Conservation (phyloP, 495 filamentous ascomycete genomes). For the Penicillium cataractarum region DNA sequence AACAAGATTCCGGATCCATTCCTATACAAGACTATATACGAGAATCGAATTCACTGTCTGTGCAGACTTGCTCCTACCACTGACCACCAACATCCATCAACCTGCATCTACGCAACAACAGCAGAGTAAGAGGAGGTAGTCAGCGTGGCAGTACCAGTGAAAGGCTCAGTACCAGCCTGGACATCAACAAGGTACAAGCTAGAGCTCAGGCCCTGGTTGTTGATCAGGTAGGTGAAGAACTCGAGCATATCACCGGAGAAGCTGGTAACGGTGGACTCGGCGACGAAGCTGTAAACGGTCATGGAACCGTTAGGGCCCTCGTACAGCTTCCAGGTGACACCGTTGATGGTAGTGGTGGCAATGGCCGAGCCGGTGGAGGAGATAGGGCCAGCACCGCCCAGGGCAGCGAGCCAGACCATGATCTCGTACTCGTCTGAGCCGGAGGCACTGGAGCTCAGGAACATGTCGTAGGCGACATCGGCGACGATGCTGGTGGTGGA, state of each 20-base stretch:
- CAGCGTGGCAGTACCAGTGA: slow-evolving; percentile 48
- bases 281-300: slow-evolving; percentile 65
- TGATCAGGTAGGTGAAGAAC: slow-evolving; percentile 61
- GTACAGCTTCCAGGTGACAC: slow-evolving; percentile 56
- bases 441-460: slow-evolving; percentile 51
- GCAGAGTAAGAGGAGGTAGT: slow-evolving; percentile 45
- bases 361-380: slow-evolving; percentile 58
- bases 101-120: slow-evolving; percentile 37
- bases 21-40: slow-evolving; percentile 10
- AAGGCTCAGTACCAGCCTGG: slow-evolving; percentile 61
- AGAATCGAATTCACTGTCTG: not conserved
- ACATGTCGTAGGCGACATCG: slow-evolving; percentile 69
- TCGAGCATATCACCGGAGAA: slow-evolving; percentile 59
- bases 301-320: slow-evolving; percentile 58
- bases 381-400: slow-evolving; percentile 66
- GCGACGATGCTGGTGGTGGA: slow-evolving; percentile 57
- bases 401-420: slow-evolving; percentile 71
- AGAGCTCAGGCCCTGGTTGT: slow-evolving; percentile 51
- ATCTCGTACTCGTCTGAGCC: slow-evolving; percentile 62
- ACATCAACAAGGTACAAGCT: slow-evolving; percentile 58
- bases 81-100: not conserved
- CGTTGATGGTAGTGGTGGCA: slow-evolving; percentile 55
- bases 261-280: slow-evolving; percentile 45
- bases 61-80: not conserved
- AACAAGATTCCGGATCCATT: slow-evolving; percentile 10